Evolutionary conservation across 257 asterid species (phyloP), one percentile per base, ranked within the genome.

Genomic region (Plantago major): DNA sequence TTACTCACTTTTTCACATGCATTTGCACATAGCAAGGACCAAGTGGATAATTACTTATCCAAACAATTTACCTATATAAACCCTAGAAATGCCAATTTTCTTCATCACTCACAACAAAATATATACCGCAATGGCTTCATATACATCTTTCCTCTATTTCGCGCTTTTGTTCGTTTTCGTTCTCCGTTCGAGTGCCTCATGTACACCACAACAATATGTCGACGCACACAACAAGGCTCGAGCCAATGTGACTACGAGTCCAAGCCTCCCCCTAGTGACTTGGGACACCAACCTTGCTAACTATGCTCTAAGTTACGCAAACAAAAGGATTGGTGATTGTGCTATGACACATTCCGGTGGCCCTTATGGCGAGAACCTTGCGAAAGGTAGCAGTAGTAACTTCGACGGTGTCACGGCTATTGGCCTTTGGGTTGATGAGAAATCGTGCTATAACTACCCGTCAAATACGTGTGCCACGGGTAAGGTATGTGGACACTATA

Each of bases 321-420:
- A 70, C 11, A 28, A 55, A n/a, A 69, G 78, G 40, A 43, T 28
- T 0, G 15, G n/a, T 0, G 76, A 68, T 13, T 82, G 89, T 37
- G 55, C 55, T 4, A 51, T 81, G 5, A 44, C 65, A 5, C 86
- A 77, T 58, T 83, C 95, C 11, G n/a, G 28, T 1, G 86, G 88
- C 0, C 71, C 77, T 0, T 85, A 81, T 11, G 90, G 90, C 0
- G 95, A 85, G 53, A 85, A 83, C 67, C 60, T 85, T 8, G 89
- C 89, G 30, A 80, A 76, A 71, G 85, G 89, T 3, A 75, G 82
- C 15, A 37, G 28, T 13, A 44, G 18, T 10, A 62, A 65, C n/a
- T 81, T 82, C 64, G 52, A 50, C 0, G 77, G 82, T 1, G 13
- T 17, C 10, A 7, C 71, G 0, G 84, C 76, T 0, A 83, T 82